Conservation (phyloP, 2,329 filamentous ascomycete species). For the Monosporascus sp. region DNA sequence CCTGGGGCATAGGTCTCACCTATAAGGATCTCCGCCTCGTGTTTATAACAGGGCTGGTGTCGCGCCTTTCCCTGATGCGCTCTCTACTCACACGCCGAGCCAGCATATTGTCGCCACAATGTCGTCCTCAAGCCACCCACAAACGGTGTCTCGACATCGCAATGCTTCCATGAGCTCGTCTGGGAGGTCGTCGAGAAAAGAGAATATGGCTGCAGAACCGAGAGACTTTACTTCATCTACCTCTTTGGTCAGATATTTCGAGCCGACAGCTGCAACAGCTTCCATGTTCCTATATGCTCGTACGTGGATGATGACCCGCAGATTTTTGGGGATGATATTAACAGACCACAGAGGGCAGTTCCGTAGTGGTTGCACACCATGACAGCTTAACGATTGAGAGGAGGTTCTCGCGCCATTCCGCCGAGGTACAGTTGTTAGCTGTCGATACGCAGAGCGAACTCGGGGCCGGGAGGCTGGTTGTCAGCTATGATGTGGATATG, state of each 20-base stretch:
- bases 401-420: conserved; percentile 75
- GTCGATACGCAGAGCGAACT: conserved; percentile 89
- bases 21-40: conserved; percentile 10
- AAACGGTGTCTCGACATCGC: conserved; percentile 48
- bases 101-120: conserved; percentile 43
- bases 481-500: conserved; percentile 87
- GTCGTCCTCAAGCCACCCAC: conserved; percentile 46
- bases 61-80: conserved; percentile 3
- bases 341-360: conserved; percentile 55
- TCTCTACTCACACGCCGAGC: conserved; percentile 17
- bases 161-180: conserved; percentile 52
- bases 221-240: conserved; percentile 48
- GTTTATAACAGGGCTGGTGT: conserved; percentile 5
- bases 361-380: conserved; percentile 84
- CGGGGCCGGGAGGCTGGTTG: conserved; percentile 77
- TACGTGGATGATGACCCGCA: conserved; percentile 15
- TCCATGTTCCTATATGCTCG: conserved; percentile 82
- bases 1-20: not conserved
- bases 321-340: not conserved
- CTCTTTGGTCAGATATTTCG: conserved; percentile 56
- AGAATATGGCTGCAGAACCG: conserved; percentile 33
- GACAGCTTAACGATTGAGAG: conserved; percentile 87
- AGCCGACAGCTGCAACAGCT: conserved; percentile 85
- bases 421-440: conserved; percentile 76
- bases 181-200: conserved; percentile 47